Percentiles rank a stretch among this genome's conserved stretches.
Evolutionary conservation across 2,329 filamentous ascomycete genomes (phyloP).

Genomic region (Paraphaeosphaeria sporulosa): DNA sequence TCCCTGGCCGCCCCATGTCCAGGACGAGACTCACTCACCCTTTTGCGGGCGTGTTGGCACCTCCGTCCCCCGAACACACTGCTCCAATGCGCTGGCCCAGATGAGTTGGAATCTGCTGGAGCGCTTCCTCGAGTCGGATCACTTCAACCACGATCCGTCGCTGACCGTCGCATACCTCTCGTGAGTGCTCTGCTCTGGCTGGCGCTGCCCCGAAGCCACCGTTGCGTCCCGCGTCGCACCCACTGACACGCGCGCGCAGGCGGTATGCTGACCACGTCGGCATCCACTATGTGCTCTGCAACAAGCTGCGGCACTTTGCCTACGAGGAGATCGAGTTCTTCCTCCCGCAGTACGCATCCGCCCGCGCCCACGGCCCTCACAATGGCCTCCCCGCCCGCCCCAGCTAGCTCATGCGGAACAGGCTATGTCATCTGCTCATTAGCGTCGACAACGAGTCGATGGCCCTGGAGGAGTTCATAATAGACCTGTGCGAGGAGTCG

Average conservation of each 20-base stretch:
- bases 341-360: conserved; percentile 65
- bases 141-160: conserved; percentile 91
- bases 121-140: conserved; percentile 91
- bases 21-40: conserved; percentile 17
- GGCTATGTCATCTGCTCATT: conserved; percentile 83
- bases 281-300: conserved; percentile 88
- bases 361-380: neutral
- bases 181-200: conserved; percentile 61
- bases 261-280: conserved; percentile 90
- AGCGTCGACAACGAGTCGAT: conserved; percentile 91
- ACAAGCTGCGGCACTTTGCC: conserved; percentile 86
- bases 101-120: conserved; percentile 79
- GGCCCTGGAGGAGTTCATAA: conserved; percentile 86
- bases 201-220: conserved; percentile 32
- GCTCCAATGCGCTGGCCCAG: conserved; percentile 51
- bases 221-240: conserved; percentile 33
- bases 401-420: conserved; percentile 51
- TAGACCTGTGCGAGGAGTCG: conserved; percentile 86
- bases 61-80: conserved; percentile 19
- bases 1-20: conserved; percentile 22
- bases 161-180: conserved; percentile 88
- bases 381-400: conserved; percentile 19
- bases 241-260: conserved; percentile 55
- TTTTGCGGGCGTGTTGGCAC: conserved; percentile 19
- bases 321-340: conserved; percentile 95